Evolutionary conservation across 2,329 filamentous ascomycete species (phyloP), one percentile per base, ranked within the genome.

Genomic region (Cladosporium sp.): DNA sequence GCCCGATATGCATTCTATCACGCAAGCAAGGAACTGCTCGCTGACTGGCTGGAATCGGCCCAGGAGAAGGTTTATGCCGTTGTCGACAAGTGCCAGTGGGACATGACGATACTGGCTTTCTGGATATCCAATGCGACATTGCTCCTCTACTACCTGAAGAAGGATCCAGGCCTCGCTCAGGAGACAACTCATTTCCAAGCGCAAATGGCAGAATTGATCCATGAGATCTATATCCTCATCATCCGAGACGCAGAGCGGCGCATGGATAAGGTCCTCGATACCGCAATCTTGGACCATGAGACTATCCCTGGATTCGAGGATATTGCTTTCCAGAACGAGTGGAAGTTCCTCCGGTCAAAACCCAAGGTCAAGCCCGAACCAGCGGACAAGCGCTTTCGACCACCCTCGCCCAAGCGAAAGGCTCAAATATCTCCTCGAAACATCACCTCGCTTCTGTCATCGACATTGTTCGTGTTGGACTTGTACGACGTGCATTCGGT

Each of bases 401-500:
- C 93, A 11, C 93, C 92, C 1, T 96, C 92, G 14, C 93, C 93
- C 3, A 95, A 95, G 67, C 85, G 91, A 62, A 82, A 91, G 66
- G 91, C 91, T 4, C 95, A 97, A 69, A 84, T 90, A 4, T 91
- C 92, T 13, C 93, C 93, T 2, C 84, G 93, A 58, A 97, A 96
- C 67, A 91, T 98, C 57, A 97, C 91, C 1, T 97, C 93, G 0
- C 79, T 98, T 9, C 79, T 98, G 11, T 96, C 91, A 0, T 97
- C 93, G 2, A 97, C 93, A 0, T 78, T 98, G 11, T 98, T 98
- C 67, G 93, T 98, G 16, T 81, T 98, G 28, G 93, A 98, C 68
- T 79, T 98, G n/a, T 98, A 98, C 72, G 93, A 98, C 63, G 90
- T 98, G 18, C 93, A 98, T 72, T 96, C 93, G 0, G 90, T 98